Evolutionary conservation across 2,329 filamentous ascomycete species (phyloP), one percentile per base, ranked within the genome.

Genomic region (Verticillium longisporum): DNA sequence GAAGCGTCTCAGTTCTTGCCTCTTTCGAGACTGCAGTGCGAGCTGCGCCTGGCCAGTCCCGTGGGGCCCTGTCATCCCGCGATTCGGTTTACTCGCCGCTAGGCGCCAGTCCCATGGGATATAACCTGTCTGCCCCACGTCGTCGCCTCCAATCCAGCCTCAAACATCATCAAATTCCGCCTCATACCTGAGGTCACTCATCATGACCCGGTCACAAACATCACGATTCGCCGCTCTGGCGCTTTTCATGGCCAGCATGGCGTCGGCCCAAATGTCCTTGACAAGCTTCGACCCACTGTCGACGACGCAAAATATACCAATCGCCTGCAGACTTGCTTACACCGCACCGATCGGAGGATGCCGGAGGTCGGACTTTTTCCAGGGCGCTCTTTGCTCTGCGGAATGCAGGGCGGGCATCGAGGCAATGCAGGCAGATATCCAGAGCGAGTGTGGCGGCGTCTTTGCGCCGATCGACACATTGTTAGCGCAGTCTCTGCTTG

Each of bases 291-390:
- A 80, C 60, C 68, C 73, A 53, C 71, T 81, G 60, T 53, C 45
- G 13, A 68, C 71, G n/a, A 69, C 73, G 11, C 63, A 71, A n/a
- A 66, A 71, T 4, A 68, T 76, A 10, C 72, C 77, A 0, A 60
- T 75, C 38, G 65, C 64, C 53, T 81, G 79, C 65, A 68, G 74
- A 14, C 65, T 73, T 41, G 77, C 75, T 37, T 81, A 81, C 68
- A 75, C 77, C 64, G 68, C 70, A 6, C 72, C 73, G 5, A 73
- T 81, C 32, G 53, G 60, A n/a, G 71, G 72, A 57, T 81, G 79
- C 66, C 61, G 58, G 4, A 37, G 65, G 3, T 33, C 60, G 60
- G 78, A 80, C 65, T 79, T 79, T 32, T 64, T 62, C 6, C 60
- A 60, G 2, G 71, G 70, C 38, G 70, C 64, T 13, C 65, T 65